Evolutionary conservation across 805 yeast genomes (phyloP), one percentile per base, ranked within the genome.

Genomic region (Candida gorgasii): DNA sequence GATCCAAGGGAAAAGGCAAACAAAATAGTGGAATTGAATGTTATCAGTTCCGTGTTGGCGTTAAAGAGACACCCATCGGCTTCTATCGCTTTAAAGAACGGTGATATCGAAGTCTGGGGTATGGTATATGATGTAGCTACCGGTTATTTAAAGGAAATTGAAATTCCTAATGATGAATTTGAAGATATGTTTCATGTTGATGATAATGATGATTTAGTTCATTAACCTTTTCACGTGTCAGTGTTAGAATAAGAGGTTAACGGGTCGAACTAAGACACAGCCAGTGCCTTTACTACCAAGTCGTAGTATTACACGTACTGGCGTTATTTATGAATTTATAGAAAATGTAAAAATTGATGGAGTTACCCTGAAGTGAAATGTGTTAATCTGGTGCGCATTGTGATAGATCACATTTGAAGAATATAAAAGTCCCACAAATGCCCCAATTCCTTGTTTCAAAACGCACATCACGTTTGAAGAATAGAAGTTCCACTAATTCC

Each of bases 41-140:
- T 89, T 13, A 65, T 80, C 41, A 75, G 76, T 46, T 93, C 92
- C 49, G 85, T 86, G 14, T 75, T 79, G 46, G 81, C 82, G 36
- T 72, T 90, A 39, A 73, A 71, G 48, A 70, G 77, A 51, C 84
- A 83, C 57, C 83, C 84, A 32, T 76, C 82, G 37, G 92, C 89
- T 19, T 73, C 79, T 42, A 73, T 75, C 42, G 95, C 93, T 17
- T 62, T 81, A 42, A 71, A 73, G 36, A 72, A 68, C 44, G 79
- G 84, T 8, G 78, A 81, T 11, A 72, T 90, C 27, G 84, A 86
- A 58, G 82, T 90, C 32, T 81, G 86, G 74, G 97, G 96, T 0
- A 63, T 89, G 55, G 76, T 90, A 39, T 90, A 89, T 67, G 89
- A 89, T 58, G 95, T 89, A 17, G 81, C 76, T 26, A 76, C 86